Base-by-base conservation (phyloP, 805 yeast species). In the Kazachstania viticola region DNA sequence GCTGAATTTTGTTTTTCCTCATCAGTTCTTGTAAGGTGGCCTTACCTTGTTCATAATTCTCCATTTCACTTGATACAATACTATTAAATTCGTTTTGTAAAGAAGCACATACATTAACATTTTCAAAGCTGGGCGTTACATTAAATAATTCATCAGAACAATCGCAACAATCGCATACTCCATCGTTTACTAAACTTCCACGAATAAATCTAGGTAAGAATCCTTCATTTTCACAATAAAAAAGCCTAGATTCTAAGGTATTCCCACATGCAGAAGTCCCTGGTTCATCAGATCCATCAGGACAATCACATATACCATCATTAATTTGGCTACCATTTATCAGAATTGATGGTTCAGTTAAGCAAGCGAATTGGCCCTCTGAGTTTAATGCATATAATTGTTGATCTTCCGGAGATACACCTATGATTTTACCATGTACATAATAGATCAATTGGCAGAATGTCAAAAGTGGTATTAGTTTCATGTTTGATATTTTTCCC, bases 281-380 rank as follows among this genome's bases (percentile, higher is more conserved):
- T 0, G 96, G 95, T 54, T 91, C 97, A 59, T 91, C 98, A 4
- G 87, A 75, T 0, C 97, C 97, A 58, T 91, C 98, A 0, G 96
- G 96, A 60, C 97, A 88, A 49, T 91, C 97, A 58, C 97, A 88
- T 49, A 68, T 78, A 45, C 85, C 79, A 54, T 91, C 96, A 52
- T 88, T 88, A 44, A 88, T 67, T 47, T 75, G 80, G 23, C 61
- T 61, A 31, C 63, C 62, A 25, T 75, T 63, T 14, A 88, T 56
- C 14, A 61, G 62, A 4, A 84, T 71, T n/a, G 71, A 67, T 0
- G 91, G 78, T 46, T 80, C 67, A 21, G 57, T 46, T 23, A 88
- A 53, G 60, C 97, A 88, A 5, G 62, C 56, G 83, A 91, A 88
- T 30, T 62, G 54, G 1, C 73, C 72, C 5, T 67, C 53, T 32